Base-by-base conservation (phyloP, 495 filamentous ascomycete genomes). In the Sporormia fimetaria region DNA sequence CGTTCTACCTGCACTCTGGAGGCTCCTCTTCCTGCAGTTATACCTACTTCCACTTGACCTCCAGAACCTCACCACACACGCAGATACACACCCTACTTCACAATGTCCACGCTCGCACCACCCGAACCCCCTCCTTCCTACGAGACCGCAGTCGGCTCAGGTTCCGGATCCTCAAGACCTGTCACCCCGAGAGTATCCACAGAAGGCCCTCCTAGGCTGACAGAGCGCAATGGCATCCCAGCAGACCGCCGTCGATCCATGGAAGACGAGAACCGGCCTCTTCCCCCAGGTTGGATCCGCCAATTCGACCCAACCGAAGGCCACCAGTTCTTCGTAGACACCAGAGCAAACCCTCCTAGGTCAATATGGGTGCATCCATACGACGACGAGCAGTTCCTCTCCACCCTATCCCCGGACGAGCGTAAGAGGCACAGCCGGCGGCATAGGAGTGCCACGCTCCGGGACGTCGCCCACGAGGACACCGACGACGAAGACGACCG, bases 311-410 rank as follows among this genome's bases (percentile, higher is more conserved):
- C 60, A 3, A 24, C 58, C 25, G 46, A 59, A 6, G 44, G 61
- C 8, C 68, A 70, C 45, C 68, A 71, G 38, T 71, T 64, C 61
- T 71, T 68, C 57, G 66, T 70, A 22, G 63, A 71, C 51, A 70
- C 66, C 2, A 63, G 38, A n/a, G 40, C 46, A 17, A 50, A 59
- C 9, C 67, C 68, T 1, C 67, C 67, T 1, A 58, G 65, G 17
- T 63, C 60, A 21, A 68, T 66, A 22, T 71, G 68, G 68, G 54
- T 62, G 33, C 68, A 71, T 53, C 68, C 68, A 1, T 69, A 71
- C 50, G 68, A 71, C 43, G 68, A 70, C 49, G 56, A 64, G 6
- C 27, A 61, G 23, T 70, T 64, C 51, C 54, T 71, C 22, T 32
- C 37, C 39, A 60, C 56, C 27, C 47, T 71, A 2, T 35, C 56